These are phyloP conservation scores for Penicillium sp. DNA, from an alignment of 2,329 filamentous ascomycete genomes.

Conservation along the genomic window DNA sequence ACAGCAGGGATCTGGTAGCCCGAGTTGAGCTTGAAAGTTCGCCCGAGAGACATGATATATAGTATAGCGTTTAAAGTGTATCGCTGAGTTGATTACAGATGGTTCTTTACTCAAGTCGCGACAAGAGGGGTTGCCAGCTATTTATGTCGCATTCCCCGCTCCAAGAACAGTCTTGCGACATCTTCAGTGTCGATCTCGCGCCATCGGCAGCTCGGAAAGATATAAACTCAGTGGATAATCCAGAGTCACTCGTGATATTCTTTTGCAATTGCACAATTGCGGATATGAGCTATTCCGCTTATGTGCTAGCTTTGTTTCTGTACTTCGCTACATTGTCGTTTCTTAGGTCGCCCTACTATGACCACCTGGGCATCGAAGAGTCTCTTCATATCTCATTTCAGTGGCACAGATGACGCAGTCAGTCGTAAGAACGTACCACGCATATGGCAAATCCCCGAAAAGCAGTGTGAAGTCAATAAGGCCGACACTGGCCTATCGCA, in stretches of 20 bases:
- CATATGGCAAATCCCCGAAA: no score
- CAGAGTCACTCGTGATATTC: slow-evolving; percentile 10
- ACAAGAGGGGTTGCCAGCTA: neutral
- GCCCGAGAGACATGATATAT: slow-evolving; percentile 35
- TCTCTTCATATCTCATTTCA: no score
- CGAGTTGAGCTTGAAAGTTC: slow-evolving; percentile 44
- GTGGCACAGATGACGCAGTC: no score
- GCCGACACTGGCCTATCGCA: no score
- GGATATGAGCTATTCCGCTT: neutral
- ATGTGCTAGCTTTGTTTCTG: neutral
- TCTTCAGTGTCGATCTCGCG: slow-evolving; percentile 8
- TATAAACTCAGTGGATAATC: neutral
- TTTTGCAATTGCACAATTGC: slow-evolving; percentile 18
- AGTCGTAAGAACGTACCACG: no score
- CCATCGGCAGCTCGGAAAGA: neutral
- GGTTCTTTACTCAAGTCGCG: neutral
- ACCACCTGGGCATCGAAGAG: no score
- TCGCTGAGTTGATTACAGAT: neutral
- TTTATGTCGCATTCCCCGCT: slow-evolving; percentile 8
- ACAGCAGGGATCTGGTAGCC: slow-evolving; percentile 45
- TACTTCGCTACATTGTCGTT: neutral
- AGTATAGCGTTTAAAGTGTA: neutral
- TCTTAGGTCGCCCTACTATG: no score
- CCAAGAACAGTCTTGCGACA: slow-evolving; percentile 3
- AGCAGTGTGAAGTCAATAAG: no score